Percentiles rank a stretch among this genome's conserved stretches.
phyloP scores from a whole-genome alignment of 2,329 filamentous ascomycete genomes.

The Penicillium brevicompactum region DNA sequence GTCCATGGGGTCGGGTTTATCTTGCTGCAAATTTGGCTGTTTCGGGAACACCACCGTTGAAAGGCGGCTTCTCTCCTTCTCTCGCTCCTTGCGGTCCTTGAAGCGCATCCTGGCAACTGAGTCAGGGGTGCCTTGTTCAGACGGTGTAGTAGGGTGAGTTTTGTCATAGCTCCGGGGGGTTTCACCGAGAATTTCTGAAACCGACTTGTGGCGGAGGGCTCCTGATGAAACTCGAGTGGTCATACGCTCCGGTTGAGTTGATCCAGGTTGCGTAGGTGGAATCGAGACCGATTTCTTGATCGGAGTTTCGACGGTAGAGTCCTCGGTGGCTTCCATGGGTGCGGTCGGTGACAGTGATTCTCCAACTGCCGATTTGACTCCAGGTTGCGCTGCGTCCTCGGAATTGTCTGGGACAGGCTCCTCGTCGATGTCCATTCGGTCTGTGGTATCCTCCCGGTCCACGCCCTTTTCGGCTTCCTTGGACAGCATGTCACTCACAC shows the following conservation, averaged over 20 bases:
- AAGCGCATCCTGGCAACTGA: conserved; percentile 43
- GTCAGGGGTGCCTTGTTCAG: conserved; percentile 30
- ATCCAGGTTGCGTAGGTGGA: conserved; percentile 27
- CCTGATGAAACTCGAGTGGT: conserved; percentile 71
- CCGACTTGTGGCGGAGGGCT: conserved; percentile 70
- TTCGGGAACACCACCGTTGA: conserved; percentile 81
- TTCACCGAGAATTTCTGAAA: conserved; percentile 70
- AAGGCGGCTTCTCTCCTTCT: conserved; percentile 63
- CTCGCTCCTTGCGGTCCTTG: conserved; percentile 57
- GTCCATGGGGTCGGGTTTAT: conserved; percentile 47
- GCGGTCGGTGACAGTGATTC: conserved; percentile 21
- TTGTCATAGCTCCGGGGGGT: conserved; percentile 50
- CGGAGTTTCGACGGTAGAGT: conserved; percentile 12
- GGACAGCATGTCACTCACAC: conserved; percentile 13
- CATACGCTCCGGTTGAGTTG: conserved; percentile 56
- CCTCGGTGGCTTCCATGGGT: conserved; percentile 13
- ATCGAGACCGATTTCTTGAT: conserved; percentile 25
- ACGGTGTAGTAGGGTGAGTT: conserved; percentile 24
- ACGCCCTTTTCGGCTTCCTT: conserved; percentile 31
- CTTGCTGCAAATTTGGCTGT: conserved; percentile 57
- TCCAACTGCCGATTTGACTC: conserved; percentile 6
- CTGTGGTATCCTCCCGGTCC: conserved; percentile 12
- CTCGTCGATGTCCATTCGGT: conserved; percentile 22
- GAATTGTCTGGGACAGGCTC: conserved; percentile 10
- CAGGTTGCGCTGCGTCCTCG: conserved; percentile 17